These are phyloP conservation scores for Leptographium galeiforme DNA, from an alignment of 2,329 filamentous ascomycete genomes.

Conservation along the genomic window DNA sequence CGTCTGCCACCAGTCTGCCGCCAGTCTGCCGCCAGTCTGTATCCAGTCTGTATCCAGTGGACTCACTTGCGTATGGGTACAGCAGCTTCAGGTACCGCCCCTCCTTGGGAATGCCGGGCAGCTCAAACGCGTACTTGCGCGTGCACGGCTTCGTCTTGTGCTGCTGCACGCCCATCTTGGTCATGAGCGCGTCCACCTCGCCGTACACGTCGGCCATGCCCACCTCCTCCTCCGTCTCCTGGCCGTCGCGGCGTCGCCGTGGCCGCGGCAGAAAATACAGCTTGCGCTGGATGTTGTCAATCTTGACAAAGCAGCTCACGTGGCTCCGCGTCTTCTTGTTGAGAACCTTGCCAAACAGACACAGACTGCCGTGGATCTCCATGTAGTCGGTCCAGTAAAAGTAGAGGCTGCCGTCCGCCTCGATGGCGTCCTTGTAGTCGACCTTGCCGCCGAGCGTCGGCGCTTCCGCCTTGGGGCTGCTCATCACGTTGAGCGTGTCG, in stretches of 20 bases:
- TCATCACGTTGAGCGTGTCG: conserved; percentile 73
- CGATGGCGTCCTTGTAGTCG: conserved; percentile 71
- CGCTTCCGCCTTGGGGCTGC: conserved; percentile 46
- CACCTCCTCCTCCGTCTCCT: conserved; percentile 62
- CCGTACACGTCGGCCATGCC: conserved; percentile 81
- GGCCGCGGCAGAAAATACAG: conserved; percentile 84
- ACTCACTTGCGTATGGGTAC: conserved; percentile 77
- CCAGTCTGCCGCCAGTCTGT: no score
- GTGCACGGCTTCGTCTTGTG: conserved; percentile 88
- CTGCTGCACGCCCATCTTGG: conserved; percentile 68
- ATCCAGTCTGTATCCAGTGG: no score
- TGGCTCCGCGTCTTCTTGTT: conserved; percentile 70
- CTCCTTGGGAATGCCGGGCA: conserved; percentile 76
- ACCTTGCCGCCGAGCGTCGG: conserved; percentile 69
- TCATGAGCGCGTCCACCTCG: conserved; percentile 84
- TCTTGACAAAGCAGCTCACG: conserved; percentile 88
- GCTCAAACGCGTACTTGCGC: conserved; percentile 91
- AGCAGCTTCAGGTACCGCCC: conserved; percentile 88
- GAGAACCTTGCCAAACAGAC: conserved; percentile 89
- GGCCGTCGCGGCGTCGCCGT: conserved; percentile 39
- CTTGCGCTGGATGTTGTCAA: conserved; percentile 88
- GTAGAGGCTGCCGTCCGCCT: conserved; percentile 78
- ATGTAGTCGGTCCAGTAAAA: conserved; percentile 98
- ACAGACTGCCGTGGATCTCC: conserved; percentile 81
- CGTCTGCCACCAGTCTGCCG: no score